Evolutionary conservation across 2,329 filamentous ascomycete genomes (phyloP), one percentile per base, ranked within the genome.

Genomic region (Colletotrichum sp.): DNA sequence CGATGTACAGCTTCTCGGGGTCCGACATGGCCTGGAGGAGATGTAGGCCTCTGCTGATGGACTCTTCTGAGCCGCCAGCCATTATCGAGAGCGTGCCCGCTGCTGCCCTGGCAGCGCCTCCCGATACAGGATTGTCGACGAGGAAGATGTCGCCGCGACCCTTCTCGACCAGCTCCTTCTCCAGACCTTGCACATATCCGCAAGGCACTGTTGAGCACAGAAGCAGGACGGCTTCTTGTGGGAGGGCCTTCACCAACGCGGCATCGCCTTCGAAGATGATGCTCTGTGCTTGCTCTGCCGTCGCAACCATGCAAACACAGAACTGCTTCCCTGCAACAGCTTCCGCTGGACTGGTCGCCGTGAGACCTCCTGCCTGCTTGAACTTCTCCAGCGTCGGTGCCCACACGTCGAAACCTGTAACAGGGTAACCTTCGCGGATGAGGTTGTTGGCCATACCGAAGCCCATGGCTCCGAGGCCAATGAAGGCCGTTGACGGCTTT

Each of bases 401-500:
- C 85, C 91, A 95, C 55, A 95, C 90, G 81, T 96, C 94, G 82
- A 92, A 95, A 72, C 94, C 94, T 26, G 91, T 93, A 28, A 95
- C 93, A 30, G 86, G 76, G 83, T 93, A 94, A 74, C 93, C 93
- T 78, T 90, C 85, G 79, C 92, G 91, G 80, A 95, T 87, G 62
- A 96, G 90, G 81, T 95, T 90, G 75, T 91, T 94, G 78, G 94
- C 94, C 94, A 96, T 95, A 82, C 94, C 94, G 83, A 95, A 94
- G 81, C 94, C 94, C 94, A 95, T 95, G 84, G 94, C 94, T 72
- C 94, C 94, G 5, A 96, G 92, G 87, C 94, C 94, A 78, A 94
- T 92, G 84, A 95, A 95, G 78, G 44, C 48, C 7, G 32, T 36
- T 6, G 65, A 22, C 0, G 64, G 64, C 30, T 22, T n/a, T 32